These are phyloP conservation scores for Ophiocordyceps camponoti-floridani DNA, from an alignment of 2,329 filamentous ascomycete genomes.

Conservation along the genomic window DNA sequence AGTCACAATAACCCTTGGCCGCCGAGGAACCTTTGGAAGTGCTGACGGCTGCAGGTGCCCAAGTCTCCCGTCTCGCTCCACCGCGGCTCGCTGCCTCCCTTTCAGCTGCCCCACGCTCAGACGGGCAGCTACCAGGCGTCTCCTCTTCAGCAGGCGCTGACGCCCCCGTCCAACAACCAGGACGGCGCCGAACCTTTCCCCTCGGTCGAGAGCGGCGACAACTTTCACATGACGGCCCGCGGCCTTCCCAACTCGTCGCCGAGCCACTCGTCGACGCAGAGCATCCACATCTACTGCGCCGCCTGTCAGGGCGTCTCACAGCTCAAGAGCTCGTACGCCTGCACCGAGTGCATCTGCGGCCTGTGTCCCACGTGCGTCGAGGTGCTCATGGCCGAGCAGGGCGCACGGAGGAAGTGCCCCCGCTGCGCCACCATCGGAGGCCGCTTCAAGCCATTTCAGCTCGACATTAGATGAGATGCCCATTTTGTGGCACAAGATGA, in stretches of 20 bases:
- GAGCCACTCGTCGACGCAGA: constrained; percentile 52
- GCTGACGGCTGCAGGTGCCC: constrained; percentile 34
- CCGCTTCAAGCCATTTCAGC: constrained; percentile 68
- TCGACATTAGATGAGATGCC: constrained; percentile 41
- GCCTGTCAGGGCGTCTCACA: constrained; percentile 64
- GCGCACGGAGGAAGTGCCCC: constrained; percentile 60
- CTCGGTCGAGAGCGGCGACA: constrained; percentile 65
- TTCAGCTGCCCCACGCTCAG: constrained; percentile 43
- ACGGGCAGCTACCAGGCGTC: constrained; percentile 63
- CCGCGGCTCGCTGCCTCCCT: constrained; percentile 42
- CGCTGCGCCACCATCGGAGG: constrained; percentile 63
- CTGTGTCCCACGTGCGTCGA: constrained; percentile 80
- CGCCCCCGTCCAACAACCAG: constrained; percentile 55
- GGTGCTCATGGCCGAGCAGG: constrained; percentile 58
- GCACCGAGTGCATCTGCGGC: constrained; percentile 90
- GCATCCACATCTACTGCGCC: constrained; percentile 82
- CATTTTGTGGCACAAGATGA: background rate
- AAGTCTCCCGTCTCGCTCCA: constrained; percentile 48
- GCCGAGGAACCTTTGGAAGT: no score
- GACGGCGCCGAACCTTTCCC: constrained; percentile 66
- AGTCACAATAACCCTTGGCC: no score
- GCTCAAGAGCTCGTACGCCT: constrained; percentile 75
- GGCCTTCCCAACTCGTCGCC: constrained; percentile 55
- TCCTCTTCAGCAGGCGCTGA: constrained; percentile 76
- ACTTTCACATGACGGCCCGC: constrained; percentile 50